Evolutionary conservation across 2,329 filamentous ascomycete species (phyloP).

Genomic region (Trichoderma simmonsii): DNA sequence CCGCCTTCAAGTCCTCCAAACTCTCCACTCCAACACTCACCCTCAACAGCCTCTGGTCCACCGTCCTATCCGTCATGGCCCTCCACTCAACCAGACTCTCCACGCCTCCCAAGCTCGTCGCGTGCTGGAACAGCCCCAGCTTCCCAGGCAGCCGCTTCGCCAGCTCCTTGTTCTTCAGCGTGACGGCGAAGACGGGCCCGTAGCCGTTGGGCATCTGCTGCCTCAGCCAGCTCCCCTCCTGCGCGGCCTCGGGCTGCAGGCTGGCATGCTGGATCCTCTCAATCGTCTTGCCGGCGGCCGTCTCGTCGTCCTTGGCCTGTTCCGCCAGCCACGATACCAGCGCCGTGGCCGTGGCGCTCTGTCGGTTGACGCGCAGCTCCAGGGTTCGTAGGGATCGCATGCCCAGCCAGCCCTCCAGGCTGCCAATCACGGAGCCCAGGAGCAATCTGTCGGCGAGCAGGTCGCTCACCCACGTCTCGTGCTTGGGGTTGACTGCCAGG

Average conservation of each 20-base stretch:
- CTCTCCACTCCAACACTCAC: slow-evolving; percentile 85
- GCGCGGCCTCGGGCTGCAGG: slow-evolving; percentile 62
- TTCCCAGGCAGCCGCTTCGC: slow-evolving; percentile 74
- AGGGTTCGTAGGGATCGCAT: slow-evolving; percentile 82
- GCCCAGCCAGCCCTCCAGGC: slow-evolving; percentile 87
- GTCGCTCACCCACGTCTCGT: slow-evolving; percentile 54
- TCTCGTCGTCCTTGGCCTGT: slow-evolving; percentile 41
- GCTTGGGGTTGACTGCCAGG: slow-evolving; percentile 59
- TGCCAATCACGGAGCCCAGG: slow-evolving; percentile 83
- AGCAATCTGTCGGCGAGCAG: slow-evolving; percentile 69
- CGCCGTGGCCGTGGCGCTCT: slow-evolving; percentile 66
- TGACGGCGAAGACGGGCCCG: slow-evolving; percentile 81
- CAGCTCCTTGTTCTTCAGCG: slow-evolving; percentile 55
- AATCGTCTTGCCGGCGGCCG: slow-evolving; percentile 52
- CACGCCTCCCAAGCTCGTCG: slow-evolving; percentile 88
- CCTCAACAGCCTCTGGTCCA: slow-evolving; percentile 71
- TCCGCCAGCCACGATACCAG: slow-evolving; percentile 70
- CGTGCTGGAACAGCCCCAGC: slow-evolving; percentile 83
- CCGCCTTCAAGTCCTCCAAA: slow-evolving; percentile 77
- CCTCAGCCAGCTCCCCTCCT: slow-evolving; percentile 66
- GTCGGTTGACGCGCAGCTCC: slow-evolving; percentile 74
- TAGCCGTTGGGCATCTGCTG: slow-evolving; percentile 90
- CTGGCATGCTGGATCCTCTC: slow-evolving; percentile 70
- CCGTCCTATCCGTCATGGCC: slow-evolving; percentile 73
- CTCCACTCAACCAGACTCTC: slow-evolving; percentile 98